Evolutionary conservation across 768 basidiomycete species (phyloP), one percentile per base, ranked within the genome.

Genomic region (Sistotremastrum niveocremeum): DNA sequence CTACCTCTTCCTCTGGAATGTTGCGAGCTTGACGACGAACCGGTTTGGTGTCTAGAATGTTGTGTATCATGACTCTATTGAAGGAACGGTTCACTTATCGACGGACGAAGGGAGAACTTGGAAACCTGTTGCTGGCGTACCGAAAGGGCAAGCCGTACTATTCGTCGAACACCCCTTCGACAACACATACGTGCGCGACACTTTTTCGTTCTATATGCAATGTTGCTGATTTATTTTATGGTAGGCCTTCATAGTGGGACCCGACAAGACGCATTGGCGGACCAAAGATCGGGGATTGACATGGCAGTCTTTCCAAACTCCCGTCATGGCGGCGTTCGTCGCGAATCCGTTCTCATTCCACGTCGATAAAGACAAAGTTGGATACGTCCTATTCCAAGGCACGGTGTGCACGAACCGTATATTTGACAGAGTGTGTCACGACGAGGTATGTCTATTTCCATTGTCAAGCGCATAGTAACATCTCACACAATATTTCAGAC

Each of bases 81-180:
- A 72, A 9, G 76, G 83, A 7, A 71, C 77, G 51, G 68, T 98
- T 6, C 77, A 77, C 55, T 72, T 93, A 10, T 93, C 91, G 3
- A 67, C 70, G 10, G 77, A 98, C 56, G 95, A 99, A 65, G 95
- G 95, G 44, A 89, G 81, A 63, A 59, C 53, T 1, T 84, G 82
- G 82, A 52, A 51, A 4, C 65, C 60, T 29, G 73, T 70, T 11
- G 64, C 69, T 0, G 73, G 62, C 34, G 70, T 84, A 45, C 75
- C 71, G 0, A 48, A 54, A 45, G 84, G 81, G 11, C 65, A 72
- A 41, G 77, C 84, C 1, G 53, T 67, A 2, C 77, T 83, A 70
- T 77, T 97, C 34, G 66, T 98, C 43, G 76, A 82, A 51, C 95
- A 98, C 58, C 94, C 95, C 1, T 79, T 80, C 55, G 74, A 94